Evolutionary conservation across 2,329 filamentous ascomycete genomes (phyloP).

Genomic region (Ilyonectria destructans): DNA sequence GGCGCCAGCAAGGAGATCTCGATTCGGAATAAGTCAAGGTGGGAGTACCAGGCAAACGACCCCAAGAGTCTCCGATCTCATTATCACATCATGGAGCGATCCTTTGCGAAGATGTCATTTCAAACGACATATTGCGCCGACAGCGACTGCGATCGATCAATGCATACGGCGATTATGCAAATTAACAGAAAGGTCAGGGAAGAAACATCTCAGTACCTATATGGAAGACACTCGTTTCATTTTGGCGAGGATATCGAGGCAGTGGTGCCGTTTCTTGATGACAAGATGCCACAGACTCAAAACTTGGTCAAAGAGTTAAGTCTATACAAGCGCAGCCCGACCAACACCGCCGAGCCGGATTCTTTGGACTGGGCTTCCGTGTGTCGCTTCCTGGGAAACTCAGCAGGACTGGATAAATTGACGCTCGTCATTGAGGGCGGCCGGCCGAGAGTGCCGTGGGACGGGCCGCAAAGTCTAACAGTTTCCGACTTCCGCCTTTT

Average conservation of each 20-base stretch:
- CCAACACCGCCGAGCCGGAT: slow-evolving; percentile 51
- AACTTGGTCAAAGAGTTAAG: slow-evolving; percentile 65
- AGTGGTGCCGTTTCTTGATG: slow-evolving; percentile 71
- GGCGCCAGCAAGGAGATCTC: slow-evolving; percentile 56
- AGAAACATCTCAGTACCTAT: slow-evolving; percentile 72
- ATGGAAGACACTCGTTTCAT: slow-evolving; percentile 70
- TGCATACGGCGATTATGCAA: slow-evolving; percentile 64
- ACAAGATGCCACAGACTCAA: slow-evolving; percentile 67
- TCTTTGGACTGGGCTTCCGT: slow-evolving; percentile 70
- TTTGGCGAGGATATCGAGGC: slow-evolving; percentile 75
- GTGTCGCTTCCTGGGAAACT: slow-evolving; percentile 63
- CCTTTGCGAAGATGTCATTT: slow-evolving; percentile 59
- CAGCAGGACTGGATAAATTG: slow-evolving; percentile 60
- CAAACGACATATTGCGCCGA: slow-evolving; percentile 68
- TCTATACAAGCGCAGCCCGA: slow-evolving; percentile 70
- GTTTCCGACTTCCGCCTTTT: slow-evolving; percentile 65
- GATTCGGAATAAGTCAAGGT: slow-evolving; percentile 58
- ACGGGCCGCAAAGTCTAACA: slow-evolving; percentile 62
- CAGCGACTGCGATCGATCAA: slow-evolving; percentile 41
- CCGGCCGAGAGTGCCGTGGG: slow-evolving; percentile 66
- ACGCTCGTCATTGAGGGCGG: slow-evolving; percentile 71
- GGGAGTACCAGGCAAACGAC: slow-evolving; percentile 41
- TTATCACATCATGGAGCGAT: slow-evolving; percentile 61
- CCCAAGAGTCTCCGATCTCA: slow-evolving; percentile 49
- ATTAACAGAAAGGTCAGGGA: slow-evolving; percentile 65